Conservation (phyloP, 306 rosid species). For the Adenanthera pavonina region DNA sequence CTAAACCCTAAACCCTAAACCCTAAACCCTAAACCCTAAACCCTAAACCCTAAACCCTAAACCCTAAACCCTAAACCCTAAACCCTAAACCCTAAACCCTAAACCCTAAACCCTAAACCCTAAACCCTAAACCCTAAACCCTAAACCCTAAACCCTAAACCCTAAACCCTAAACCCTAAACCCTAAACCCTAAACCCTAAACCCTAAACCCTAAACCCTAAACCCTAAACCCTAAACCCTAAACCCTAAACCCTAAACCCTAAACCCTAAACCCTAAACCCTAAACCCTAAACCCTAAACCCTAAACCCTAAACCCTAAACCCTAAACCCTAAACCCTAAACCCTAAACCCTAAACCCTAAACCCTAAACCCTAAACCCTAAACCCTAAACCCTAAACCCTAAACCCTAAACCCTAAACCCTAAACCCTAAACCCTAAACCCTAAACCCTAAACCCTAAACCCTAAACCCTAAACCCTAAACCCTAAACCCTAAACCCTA, state of each 20-base stretch:
- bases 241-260: not conserved
- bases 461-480: not conserved
- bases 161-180: not conserved
- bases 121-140: not conserved
- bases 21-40: not conserved
- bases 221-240: not conserved
- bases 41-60: conserved; percentile 2
- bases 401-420: not conserved
- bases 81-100: not conserved
- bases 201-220: not conserved
- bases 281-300: not conserved
- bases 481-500: not conserved
- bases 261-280: not conserved
- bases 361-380: not conserved
- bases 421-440: not conserved
- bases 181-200: not conserved
- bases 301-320: not conserved
- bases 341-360: not conserved
- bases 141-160: not conserved
- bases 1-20: not conserved
- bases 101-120: not conserved
- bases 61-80: not conserved
- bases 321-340: not conserved
- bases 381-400: not conserved
- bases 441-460: not conserved